These are phyloP conservation scores for Ceriops decandra DNA, from an alignment of 345 rosid species.

Conservation along the genomic window DNA sequence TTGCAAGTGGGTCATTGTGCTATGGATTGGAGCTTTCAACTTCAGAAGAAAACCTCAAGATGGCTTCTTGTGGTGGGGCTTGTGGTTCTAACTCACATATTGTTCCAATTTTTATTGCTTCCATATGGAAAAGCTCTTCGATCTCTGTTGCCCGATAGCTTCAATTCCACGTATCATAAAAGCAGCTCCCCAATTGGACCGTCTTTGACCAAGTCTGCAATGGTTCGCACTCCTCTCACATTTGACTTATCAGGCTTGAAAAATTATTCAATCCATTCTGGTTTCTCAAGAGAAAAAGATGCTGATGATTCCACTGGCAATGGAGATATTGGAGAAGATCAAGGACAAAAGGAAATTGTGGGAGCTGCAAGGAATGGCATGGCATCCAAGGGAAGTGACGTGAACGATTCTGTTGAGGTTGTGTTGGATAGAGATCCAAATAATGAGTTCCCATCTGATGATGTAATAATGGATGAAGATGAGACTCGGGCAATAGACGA, in stretches of 20 bases:
- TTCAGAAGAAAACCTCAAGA: conserved; percentile 43
- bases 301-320: conserved; percentile 18
- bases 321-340: conserved; percentile 13
- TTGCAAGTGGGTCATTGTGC: conserved; percentile 18
- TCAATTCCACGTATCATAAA: conserved; percentile 14
- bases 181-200: conserved; percentile 14
- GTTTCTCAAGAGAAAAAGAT: conserved; percentile 19
- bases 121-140: conserved; percentile 62
- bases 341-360: background rate
- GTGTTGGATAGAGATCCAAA: conserved; percentile 22
- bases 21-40: conserved; percentile 43
- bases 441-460: conserved; percentile 15
- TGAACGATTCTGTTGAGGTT: conserved; percentile 21
- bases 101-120: conserved; percentile 61
- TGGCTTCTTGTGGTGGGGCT: conserved; percentile 50
- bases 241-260: conserved; percentile 41
- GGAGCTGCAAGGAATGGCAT: conserved; percentile 17
- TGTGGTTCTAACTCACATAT: conserved; percentile 52
- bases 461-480: conserved; percentile 1
- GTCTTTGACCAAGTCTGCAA: conserved; percentile 39
- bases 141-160: conserved; percentile 42
- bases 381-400: conserved; percentile 12
- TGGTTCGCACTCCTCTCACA: conserved; percentile 55
- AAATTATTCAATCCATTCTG: conserved; percentile 20
- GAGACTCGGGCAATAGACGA: background rate